These are phyloP conservation scores for Geranium brycei DNA, from an alignment of 345 rosid genomes.

Conservation along the genomic window DNA sequence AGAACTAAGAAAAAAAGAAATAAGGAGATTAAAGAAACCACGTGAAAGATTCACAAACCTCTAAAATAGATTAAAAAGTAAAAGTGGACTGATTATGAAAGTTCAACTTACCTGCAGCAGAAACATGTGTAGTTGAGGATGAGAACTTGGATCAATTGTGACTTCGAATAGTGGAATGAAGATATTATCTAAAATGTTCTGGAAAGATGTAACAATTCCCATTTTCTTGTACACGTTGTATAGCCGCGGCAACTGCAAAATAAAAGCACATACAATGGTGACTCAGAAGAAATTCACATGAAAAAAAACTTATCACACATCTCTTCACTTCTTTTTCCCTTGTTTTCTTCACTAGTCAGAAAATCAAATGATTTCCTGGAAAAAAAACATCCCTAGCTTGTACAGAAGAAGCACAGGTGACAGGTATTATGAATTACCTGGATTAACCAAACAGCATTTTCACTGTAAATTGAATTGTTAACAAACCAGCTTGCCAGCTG, in stretches of 20 bases:
- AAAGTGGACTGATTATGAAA: neutral
- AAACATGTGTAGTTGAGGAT: constrained; percentile 94
- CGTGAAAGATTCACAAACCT: neutral
- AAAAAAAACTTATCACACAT: no score
- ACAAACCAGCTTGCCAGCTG: constrained; percentile 99
- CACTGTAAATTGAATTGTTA: constrained; percentile 90
- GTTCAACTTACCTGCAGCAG: constrained; percentile 63
- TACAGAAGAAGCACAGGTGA: neutral
- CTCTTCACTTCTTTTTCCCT: neutral
- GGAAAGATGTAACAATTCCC: constrained; percentile 99
- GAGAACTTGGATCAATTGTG: constrained; percentile 95
- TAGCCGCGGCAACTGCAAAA: constrained; percentile 74
- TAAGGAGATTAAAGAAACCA: neutral
- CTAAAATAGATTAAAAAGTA: neutral
- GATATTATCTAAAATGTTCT: constrained; percentile 93
- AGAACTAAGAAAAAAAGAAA: neutral
- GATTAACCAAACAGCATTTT: constrained; percentile 96
- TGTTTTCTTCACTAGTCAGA: neutral
- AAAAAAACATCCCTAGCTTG: neutral
- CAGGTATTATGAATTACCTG: constrained; percentile 42
- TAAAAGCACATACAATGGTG: neutral
- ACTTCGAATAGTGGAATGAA: constrained; percentile 97
- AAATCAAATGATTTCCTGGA: neutral
- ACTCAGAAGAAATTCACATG: neutral
- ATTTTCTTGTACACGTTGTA: constrained; percentile 96